Evolutionary conservation across 2,329 filamentous ascomycete genomes (phyloP).

Genomic region (Periglandula ipomoeae): DNA sequence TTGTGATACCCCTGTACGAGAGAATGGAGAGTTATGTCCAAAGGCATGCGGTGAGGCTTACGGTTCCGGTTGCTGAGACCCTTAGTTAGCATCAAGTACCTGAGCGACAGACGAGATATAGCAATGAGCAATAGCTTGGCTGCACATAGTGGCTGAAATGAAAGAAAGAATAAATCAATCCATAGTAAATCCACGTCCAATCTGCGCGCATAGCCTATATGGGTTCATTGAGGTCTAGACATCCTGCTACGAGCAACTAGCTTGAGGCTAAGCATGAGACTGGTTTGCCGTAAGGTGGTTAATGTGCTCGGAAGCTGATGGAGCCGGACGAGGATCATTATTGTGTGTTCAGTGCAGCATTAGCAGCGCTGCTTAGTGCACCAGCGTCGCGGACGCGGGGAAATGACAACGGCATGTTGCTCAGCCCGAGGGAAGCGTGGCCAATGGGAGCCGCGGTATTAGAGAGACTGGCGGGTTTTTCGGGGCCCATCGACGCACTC

Average conservation of each 20-base stretch:
- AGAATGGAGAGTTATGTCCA: not conserved
- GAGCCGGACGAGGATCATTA: too few species aligned
- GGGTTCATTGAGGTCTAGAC: not conserved
- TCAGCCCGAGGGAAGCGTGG: not conserved
- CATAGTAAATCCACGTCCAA: too few species aligned
- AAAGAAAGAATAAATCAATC: too few species aligned
- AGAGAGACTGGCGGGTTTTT: not conserved
- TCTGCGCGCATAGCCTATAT: not conserved
- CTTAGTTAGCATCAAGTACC: not conserved
- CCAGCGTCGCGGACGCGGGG: not conserved
- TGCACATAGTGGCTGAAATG: too few species aligned
- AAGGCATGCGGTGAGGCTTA: not conserved
- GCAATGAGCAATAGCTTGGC: too few species aligned
- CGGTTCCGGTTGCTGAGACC: not conserved
- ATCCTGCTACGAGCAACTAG: not conserved
- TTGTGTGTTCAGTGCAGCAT: not conserved
- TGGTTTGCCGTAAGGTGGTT: not conserved
- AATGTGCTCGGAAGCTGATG: not conserved
- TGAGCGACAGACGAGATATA: not conserved
- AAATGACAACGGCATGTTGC: not conserved
- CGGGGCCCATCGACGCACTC: not conserved
- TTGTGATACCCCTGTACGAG: constrained; percentile 6
- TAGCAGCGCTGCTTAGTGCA: too few species aligned
- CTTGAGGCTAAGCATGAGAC: not conserved
- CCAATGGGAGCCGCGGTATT: constrained; percentile 3